Evolutionary conservation across 352 stramenopile species (phyloP), one percentile per base, ranked within the genome.

Genomic region (Pythium phragmiticola): DNA sequence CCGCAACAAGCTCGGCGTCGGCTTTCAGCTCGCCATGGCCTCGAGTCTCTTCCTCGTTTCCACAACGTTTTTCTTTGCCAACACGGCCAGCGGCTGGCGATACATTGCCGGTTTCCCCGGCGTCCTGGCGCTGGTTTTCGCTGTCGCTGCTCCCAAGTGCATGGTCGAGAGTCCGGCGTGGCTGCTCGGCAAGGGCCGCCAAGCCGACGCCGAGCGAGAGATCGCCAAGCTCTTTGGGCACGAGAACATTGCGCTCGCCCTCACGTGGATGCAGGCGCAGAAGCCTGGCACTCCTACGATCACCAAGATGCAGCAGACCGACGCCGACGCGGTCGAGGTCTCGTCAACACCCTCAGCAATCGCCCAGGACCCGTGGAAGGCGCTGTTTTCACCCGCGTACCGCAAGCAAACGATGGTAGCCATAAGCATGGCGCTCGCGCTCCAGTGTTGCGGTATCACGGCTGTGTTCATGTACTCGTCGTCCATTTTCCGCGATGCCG

Each of bases 381-480:
- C 51, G 13, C 43, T 71, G 39, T 57, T 81, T 17, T 64, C 73
- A 13, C 53, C 37, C 0, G 47, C 57, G 1, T 77, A 76, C 60
- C 60, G 60, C 2, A 62, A 73, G 11, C 79, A 89, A 55, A 56
- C 86, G 2, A 52, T 87, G 5, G 62, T 81, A 9, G 78, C 78
- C 0, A 74, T 85, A 48, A 72, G 66, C 5, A 63, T 89, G 33
- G 69, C 70, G 9, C 65, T 66, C 16, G 62, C 73, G 0, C 73
- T 86, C 54, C 81, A 89, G 50, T 73, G 89, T 43, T 83, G 74
- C 2, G 82, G 79, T 30, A 74, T 91, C 71, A 91, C 85, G 43
- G 82, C 77, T 26, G 75, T 89, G 9, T 89, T 88, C 60, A 80
- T 87, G 54, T 91, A 91, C 63, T 89, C 82, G 26, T 87, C 76